These are phyloP conservation scores for Zoysia japonica DNA, from an alignment of 176 grass and related monocot genomes.

Conservation along the genomic window DNA sequence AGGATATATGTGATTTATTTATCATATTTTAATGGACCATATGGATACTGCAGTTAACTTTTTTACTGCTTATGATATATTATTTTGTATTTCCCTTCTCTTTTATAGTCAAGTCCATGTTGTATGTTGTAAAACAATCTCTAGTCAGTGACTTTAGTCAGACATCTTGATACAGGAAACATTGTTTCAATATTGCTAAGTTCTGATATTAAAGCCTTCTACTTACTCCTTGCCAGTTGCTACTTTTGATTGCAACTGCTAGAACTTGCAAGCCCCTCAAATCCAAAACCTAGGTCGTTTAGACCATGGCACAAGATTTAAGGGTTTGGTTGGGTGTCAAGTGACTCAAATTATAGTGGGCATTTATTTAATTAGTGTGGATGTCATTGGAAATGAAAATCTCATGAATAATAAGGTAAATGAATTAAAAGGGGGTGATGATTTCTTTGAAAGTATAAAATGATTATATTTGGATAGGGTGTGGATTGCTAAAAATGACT, in stretches of 20 bases:
- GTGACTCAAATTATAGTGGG: too few relatives aligned
- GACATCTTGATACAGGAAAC: not conserved
- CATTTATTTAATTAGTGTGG: too few relatives aligned
- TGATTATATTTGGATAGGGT: too few relatives aligned
- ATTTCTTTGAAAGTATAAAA: too few relatives aligned
- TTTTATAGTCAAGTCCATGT: not conserved
- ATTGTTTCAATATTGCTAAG: not conserved
- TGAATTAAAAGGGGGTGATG: not conserved
- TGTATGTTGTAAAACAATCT: too few relatives aligned
- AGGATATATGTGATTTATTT: not conserved
- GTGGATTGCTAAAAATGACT: too few relatives aligned
- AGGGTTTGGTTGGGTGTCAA: too few relatives aligned
- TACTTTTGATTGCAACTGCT: not conserved
- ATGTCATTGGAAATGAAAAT: not conserved
- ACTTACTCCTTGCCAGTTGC: not conserved
- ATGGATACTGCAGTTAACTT: not conserved
- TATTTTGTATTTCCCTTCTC: too few relatives aligned
- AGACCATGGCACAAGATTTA: not conserved
- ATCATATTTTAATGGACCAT: not conserved
- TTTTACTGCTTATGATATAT: not conserved
- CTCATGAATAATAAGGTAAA: not conserved
- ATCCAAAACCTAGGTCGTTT: not conserved
- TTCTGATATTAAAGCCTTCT: not conserved
- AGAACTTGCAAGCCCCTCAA: not conserved
- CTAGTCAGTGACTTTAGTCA: too few relatives aligned